Evolutionary conservation across 257 asterid genomes (phyloP).

Genomic region (Mitragyna speciosa): DNA sequence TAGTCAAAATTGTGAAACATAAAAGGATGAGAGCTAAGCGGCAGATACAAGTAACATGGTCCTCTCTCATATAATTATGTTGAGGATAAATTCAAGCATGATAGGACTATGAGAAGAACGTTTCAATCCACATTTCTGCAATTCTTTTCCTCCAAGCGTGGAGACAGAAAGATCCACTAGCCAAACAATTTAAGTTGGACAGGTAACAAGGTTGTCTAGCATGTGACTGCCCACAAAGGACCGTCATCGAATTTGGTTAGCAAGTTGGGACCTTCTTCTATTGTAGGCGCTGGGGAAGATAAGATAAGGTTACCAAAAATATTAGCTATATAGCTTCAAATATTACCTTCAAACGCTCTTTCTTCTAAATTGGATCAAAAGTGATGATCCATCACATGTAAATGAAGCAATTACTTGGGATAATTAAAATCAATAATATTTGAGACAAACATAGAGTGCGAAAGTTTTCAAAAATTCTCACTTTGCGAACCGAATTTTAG

Average conservation of each 20-base stretch:
- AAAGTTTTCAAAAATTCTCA: too few species aligned
- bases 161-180: constrained; percentile 10
- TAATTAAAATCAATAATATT: too few species aligned
- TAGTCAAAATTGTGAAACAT: neutral
- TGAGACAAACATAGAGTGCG: too few species aligned
- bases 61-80: neutral
- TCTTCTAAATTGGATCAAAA: too few species aligned
- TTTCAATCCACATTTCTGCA: neutral
- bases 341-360: neutral
- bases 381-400: neutral
- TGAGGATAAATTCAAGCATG: neutral
- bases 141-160: neutral
- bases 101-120: neutral
- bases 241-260: neutral
- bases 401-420: neutral
- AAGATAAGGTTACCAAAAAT: constrained; percentile 2
- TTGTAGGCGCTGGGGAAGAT: constrained; percentile 2
- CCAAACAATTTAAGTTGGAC: constrained; percentile 16
- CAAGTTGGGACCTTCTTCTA: neutral
- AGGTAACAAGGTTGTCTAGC: constrained; percentile 15
- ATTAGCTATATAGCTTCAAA: neutral
- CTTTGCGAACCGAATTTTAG: too few species aligned
- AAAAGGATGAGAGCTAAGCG: too few species aligned
- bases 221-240: constrained; percentile 23
- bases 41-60: too few species aligned